Conservation (phyloP, 2,329 filamentous ascomycete genomes). For the Ophiognomonia clavigignenti-juglandacearum region DNA sequence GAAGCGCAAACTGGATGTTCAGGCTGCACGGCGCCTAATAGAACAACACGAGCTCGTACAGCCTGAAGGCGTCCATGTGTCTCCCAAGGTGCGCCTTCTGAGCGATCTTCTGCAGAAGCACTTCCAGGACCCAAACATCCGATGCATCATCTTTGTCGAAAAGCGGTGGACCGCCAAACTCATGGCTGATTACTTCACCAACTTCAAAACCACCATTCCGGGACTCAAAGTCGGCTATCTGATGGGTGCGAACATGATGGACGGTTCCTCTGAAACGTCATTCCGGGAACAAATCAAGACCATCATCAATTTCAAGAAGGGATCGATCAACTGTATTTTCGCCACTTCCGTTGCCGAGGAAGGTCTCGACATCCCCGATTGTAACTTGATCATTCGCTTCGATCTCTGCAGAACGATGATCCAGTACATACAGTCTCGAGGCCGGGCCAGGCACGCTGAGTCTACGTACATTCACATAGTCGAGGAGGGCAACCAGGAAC, state of each 20-base stretch:
- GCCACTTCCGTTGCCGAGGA: constrained; percentile 65
- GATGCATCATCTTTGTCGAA: constrained; percentile 84
- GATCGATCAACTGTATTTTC: constrained; percentile 59
- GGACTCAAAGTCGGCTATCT: constrained; percentile 59
- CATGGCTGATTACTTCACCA: constrained; percentile 62
- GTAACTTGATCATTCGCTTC: constrained; percentile 68
- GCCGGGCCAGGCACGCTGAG: constrained; percentile 70
- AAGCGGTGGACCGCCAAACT: constrained; percentile 72
- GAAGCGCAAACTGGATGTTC: constrained; percentile 49
- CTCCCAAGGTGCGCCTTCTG: constrained; percentile 67
- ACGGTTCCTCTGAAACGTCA: constrained; percentile 58
- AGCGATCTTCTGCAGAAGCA: constrained; percentile 54
- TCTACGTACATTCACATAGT: constrained; percentile 85
- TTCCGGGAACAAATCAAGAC: constrained; percentile 70
- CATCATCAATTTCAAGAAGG: constrained; percentile 59
- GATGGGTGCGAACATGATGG: constrained; percentile 41
- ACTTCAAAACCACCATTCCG: constrained; percentile 45
- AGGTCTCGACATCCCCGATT: constrained; percentile 63
- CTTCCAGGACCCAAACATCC: constrained; percentile 53
- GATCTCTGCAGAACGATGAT: constrained; percentile 88
- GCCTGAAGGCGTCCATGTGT: constrained; percentile 44
- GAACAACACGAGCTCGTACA: constrained; percentile 40
- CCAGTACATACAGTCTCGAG: constrained; percentile 89
- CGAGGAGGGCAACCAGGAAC: constrained; percentile 62
- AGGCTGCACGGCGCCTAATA: constrained; percentile 53